Percentiles rank a stretch among this genome's conserved stretches.
Conservation (phyloP, 257 asterid species). For the Eucommia ulmoides region DNA sequence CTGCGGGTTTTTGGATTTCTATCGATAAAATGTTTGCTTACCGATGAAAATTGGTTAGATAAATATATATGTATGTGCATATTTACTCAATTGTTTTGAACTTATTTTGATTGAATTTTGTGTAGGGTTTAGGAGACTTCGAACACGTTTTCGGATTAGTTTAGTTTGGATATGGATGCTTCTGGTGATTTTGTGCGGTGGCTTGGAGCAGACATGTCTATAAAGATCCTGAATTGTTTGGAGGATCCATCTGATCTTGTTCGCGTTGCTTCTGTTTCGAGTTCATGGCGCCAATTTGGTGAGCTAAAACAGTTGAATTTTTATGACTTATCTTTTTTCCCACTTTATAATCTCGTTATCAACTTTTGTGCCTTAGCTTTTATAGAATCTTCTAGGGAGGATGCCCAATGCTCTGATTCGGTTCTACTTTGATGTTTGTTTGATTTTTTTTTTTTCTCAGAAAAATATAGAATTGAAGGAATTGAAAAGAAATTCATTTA, state of each 20-base stretch:
- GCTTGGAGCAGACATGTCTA: conserved; percentile 50
- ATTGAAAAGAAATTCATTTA: no score
- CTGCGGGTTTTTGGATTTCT: no score
- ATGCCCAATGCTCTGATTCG: neutral
- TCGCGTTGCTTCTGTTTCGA: conserved; percentile 57
- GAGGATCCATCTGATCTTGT: conserved; percentile 63
- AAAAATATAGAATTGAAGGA: no score
- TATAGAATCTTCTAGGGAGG: neutral
- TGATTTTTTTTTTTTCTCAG: neutral
- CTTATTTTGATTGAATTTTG: no score
- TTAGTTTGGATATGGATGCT: no score
- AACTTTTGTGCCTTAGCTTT: neutral
- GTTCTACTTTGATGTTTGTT: neutral
- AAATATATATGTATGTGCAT: no score
- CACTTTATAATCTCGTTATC: neutral
- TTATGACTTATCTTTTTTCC: neutral
- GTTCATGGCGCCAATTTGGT: conserved; percentile 63
- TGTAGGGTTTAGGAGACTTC: no score
- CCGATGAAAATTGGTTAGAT: no score
- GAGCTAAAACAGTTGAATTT: conserved; percentile 13
- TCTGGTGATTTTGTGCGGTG: conserved; percentile 40
- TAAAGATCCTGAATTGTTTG: conserved; percentile 40
- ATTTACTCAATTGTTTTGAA: no score
- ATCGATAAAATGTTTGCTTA: no score
- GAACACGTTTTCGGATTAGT: no score